Evolutionary conservation across 2,329 filamentous ascomycete genomes (phyloP).

Genomic region (Cordyceps farinosa): DNA sequence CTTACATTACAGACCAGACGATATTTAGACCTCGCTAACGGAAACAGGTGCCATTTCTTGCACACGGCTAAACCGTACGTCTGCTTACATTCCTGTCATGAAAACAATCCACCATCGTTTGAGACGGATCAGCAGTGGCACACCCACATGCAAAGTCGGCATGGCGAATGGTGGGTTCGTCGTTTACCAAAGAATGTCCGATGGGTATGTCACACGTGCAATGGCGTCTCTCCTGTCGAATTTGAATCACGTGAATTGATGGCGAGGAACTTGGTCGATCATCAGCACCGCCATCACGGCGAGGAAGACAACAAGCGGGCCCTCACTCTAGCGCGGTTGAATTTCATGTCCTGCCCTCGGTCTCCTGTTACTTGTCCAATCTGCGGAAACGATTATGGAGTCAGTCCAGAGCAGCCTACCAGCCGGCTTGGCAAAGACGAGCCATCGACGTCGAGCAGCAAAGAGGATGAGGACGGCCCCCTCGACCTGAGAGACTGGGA

Average conservation of each 20-base stretch:
- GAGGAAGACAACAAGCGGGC: background rate
- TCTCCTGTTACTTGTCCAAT: background rate
- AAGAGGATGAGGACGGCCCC: no score
- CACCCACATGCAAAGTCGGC: background rate
- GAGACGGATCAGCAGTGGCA: background rate
- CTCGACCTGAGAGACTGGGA: no score
- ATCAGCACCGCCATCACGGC: background rate
- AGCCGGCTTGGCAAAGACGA: no score
- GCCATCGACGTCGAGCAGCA: no score
- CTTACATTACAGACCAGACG: background rate
- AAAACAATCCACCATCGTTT: background rate
- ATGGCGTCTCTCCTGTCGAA: background rate
- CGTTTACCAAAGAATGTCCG: background rate
- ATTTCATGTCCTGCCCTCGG: background rate
- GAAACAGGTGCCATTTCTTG: background rate
- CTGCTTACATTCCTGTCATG: background rate
- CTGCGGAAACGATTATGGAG: background rate
- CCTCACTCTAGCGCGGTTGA: background rate
- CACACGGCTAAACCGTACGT: background rate
- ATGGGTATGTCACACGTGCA: background rate
- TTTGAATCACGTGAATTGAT: background rate
- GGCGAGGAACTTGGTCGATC: background rate
- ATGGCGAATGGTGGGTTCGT: background rate
- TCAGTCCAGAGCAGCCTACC: no score
- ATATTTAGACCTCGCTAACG: background rate